Percentiles rank a stretch among this genome's conserved stretches.
These are phyloP conservation scores for Aspergillus proliferans DNA, from an alignment of 2,329 filamentous ascomycete species.

Conservation along the genomic window DNA sequence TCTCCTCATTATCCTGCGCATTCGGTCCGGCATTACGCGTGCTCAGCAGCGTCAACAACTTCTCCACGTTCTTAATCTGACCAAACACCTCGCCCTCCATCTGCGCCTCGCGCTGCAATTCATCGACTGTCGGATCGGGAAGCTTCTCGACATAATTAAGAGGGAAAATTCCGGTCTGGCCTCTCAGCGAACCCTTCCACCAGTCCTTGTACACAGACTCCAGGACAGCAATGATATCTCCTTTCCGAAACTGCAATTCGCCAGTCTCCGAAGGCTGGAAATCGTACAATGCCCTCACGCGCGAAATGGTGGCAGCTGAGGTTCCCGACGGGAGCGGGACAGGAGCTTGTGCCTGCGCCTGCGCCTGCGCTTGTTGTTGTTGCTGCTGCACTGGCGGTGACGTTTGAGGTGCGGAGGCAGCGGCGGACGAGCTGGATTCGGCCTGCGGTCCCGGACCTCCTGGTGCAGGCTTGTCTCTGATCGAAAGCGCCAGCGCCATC, in stretches of 20 bases:
- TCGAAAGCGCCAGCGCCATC: conserved; percentile 85
- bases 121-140: conserved; percentile 86
- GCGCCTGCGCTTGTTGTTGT: background rate
- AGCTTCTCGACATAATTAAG: conserved; percentile 98
- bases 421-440: conserved; percentile 30
- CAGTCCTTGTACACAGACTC: conserved; percentile 99
- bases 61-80: conserved; percentile 71
- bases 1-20: conserved; percentile 93
- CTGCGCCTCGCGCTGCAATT: conserved; percentile 89
- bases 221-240: conserved; percentile 92
- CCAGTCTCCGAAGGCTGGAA: conserved; percentile 91
- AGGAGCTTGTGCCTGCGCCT: conserved; percentile 12
- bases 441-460: conserved; percentile 30
- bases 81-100: conserved; percentile 82
- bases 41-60: conserved; percentile 81
- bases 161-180: conserved; percentile 95
- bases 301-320: conserved; percentile 90
- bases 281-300: conserved; percentile 88
- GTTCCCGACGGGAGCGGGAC: conserved; percentile 66
- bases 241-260: conserved; percentile 92
- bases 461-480: conserved; percentile 67
- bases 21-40: conserved; percentile 73
- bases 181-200: conserved; percentile 94
- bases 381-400: conserved; percentile 12
- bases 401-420: conserved; percentile 22